These are phyloP conservation scores for Fragilaria radians DNA, from an alignment of 108 stramenopile genomes.

Conservation along the genomic window DNA sequence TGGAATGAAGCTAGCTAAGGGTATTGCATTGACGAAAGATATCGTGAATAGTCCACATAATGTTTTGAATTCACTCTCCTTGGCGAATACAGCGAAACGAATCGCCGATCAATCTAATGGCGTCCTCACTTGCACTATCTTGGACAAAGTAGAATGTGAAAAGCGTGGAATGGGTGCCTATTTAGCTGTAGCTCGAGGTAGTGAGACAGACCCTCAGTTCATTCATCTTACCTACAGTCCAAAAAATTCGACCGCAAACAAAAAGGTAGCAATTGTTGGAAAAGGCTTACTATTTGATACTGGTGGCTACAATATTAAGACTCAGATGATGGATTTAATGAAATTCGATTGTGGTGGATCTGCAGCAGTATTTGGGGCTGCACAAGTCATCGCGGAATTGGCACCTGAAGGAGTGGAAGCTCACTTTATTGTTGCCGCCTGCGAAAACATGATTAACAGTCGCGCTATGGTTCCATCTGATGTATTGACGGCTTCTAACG, in stretches of 20 bases:
- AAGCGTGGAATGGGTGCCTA: slow-evolving; percentile 90
- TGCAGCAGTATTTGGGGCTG: slow-evolving; percentile 79
- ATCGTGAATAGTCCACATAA: slow-evolving; percentile 98
- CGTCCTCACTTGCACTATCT: slow-evolving; percentile 60
- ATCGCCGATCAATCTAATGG: slow-evolving; percentile 77
- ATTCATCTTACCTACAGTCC: slow-evolving; percentile 93
- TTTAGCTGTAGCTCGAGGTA: slow-evolving; percentile 88
- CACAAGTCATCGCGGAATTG: slow-evolving; percentile 59
- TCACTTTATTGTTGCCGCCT: slow-evolving; percentile 90
- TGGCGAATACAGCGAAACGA: slow-evolving; percentile 80
- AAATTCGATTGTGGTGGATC: slow-evolving; percentile 99
- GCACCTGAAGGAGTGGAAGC: slow-evolving; percentile 80
- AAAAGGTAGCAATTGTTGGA: slow-evolving; percentile 88
- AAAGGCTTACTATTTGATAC: slow-evolving; percentile 98
- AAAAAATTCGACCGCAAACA: slow-evolving; percentile 33
- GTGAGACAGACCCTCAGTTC: slow-evolving; percentile 91
- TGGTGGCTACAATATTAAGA: slow-evolving; percentile 99
- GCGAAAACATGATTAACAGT: slow-evolving; percentile 95
- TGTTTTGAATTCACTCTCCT: slow-evolving; percentile 73
- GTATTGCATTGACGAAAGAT: slow-evolving; percentile 74
- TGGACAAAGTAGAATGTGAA: slow-evolving; percentile 85
- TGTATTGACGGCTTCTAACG: slow-evolving; percentile 94
- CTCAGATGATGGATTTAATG: slow-evolving; percentile 97
- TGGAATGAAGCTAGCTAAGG: slow-evolving; percentile 54
- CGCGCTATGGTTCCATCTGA: slow-evolving; percentile 89